Evolutionary conservation across 768 basidiomycete species (phyloP), one percentile per base, ranked within the genome.

Genomic region (Hemileccinum impolitum): DNA sequence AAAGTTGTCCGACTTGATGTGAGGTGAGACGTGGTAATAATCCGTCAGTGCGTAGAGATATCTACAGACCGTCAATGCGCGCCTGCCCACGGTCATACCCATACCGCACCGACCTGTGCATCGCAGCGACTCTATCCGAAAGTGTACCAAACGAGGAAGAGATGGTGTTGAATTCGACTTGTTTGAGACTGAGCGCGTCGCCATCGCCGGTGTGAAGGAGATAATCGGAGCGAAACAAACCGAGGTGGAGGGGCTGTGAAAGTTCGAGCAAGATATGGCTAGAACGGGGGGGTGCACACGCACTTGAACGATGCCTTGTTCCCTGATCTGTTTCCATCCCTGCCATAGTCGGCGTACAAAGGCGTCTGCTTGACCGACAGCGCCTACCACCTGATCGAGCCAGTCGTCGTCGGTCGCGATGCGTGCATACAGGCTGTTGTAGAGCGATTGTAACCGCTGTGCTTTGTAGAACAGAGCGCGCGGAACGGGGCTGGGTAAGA

Each of bases 41-140:
- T 72, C 67, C 6, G 90, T 91, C 18, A 81, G 70, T 10, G 74
- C 67, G 28, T 74, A 57, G 1, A 95, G 75, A 65, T 90, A 85
- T 58, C 92, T 94, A 48, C 11, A 31, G 3, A 6, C 17, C 8
- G 23, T 50, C 18, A 25, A 32, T 17, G 21, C 28, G 3, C 14
- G 23, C 4, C 6, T 23, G n/a, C 23, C 23, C 3, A 23, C 23
- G 6, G 23, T 23, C 23, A 17, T 4, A 13, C 72, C 42, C 56
- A 89, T 87, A 93, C n/a, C n/a, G n/a, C n/a, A n/a, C n/a, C n/a
- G n/a, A n/a, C 91, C 84, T 76, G 68, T 98, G 95, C 63, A 97
- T 65, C 19, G 81, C 79, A 4, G 86, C 75, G 10, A 76, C 72
- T 32, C 73, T 75, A 53, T 88, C 74, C 0, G 89, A 89, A 13